Evolutionary conservation across 2,329 filamentous ascomycete genomes (phyloP).

Genomic region (Rutstroemia sp.): DNA sequence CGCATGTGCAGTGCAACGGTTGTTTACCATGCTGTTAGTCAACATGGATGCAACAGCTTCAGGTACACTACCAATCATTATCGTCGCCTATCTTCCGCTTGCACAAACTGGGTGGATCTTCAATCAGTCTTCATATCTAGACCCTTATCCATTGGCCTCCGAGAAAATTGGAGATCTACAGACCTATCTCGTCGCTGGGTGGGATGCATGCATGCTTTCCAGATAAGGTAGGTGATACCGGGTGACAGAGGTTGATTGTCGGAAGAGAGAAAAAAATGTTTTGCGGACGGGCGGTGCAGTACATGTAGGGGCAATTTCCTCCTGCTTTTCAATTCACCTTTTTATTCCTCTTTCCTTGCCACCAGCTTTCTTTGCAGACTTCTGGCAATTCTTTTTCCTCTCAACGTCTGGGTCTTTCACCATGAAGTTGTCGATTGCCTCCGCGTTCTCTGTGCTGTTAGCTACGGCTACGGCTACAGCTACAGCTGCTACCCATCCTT

Average conservation of each 20-base stretch:
- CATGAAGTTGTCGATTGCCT: constrained; percentile 21
- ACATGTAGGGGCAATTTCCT: too few relatives aligned
- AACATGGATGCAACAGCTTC: neutral
- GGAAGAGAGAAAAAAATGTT: neutral
- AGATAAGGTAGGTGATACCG: constrained; percentile 8
- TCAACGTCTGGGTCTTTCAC: neutral
- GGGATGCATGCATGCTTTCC: constrained; percentile 1
- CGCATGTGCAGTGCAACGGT: neutral
- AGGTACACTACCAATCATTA: constrained; percentile 4
- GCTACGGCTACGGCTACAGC: constrained; percentile 9
- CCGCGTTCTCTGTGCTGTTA: neutral
- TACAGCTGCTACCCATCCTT: constrained; percentile 15
- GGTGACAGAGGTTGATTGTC: neutral
- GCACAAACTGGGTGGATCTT: neutral
- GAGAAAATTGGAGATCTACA: neutral
- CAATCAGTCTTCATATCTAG: neutral
- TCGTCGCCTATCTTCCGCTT: neutral
- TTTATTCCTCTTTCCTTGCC: neutral
- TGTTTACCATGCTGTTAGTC: too few relatives aligned
- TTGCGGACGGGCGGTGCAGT: too few relatives aligned
- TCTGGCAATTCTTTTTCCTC: neutral
- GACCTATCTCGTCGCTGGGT: neutral
- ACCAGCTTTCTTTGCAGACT: neutral
- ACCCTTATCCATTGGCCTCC: neutral
- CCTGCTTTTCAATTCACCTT: too few relatives aligned